Percentiles rank a stretch among this genome's conserved stretches.
Conservation (phyloP, 2,329 filamentous ascomycete genomes). For the Pseudogymnoascus sp. region DNA sequence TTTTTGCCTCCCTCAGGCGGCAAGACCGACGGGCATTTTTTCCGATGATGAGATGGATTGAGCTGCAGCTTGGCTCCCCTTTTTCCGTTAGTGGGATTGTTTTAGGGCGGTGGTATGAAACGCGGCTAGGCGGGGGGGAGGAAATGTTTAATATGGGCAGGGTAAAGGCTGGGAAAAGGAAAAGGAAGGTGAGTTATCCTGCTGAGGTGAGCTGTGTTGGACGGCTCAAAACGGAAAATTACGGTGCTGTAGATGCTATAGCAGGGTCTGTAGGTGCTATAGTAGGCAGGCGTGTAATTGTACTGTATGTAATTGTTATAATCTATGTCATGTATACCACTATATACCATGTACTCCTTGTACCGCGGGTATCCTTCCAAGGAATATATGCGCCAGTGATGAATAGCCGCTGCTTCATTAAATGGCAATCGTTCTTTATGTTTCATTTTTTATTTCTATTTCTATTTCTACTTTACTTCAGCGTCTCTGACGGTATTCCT, state of each 20-base stretch:
- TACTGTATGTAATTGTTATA: too few species aligned
- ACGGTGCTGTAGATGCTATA: too few species aligned
- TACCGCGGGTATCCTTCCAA: neutral
- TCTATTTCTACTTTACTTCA: too few species aligned
- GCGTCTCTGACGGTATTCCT: too few species aligned
- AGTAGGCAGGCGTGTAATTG: too few species aligned
- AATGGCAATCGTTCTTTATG: too few species aligned
- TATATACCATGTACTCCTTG: neutral
- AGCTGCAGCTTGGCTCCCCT: neutral
- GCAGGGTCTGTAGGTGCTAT: too few species aligned
- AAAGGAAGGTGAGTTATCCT: neutral
- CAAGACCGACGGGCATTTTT: neutral
- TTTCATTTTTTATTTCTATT: too few species aligned
- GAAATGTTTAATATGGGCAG: neutral
- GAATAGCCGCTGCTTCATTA: too few species aligned
- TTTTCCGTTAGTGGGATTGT: neutral
- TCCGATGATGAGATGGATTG: neutral
- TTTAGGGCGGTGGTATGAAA: neutral
- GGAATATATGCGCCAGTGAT: neutral
- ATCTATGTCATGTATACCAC: too few species aligned
- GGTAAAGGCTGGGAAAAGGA: neutral
- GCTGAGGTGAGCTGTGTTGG: neutral
- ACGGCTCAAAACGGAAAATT: too few species aligned
- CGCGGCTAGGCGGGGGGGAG: neutral
- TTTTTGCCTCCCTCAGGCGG: neutral